phyloP scores from a whole-genome alignment of 2,329 filamentous ascomycete species.

The Stylonectria norvegica region DNA sequence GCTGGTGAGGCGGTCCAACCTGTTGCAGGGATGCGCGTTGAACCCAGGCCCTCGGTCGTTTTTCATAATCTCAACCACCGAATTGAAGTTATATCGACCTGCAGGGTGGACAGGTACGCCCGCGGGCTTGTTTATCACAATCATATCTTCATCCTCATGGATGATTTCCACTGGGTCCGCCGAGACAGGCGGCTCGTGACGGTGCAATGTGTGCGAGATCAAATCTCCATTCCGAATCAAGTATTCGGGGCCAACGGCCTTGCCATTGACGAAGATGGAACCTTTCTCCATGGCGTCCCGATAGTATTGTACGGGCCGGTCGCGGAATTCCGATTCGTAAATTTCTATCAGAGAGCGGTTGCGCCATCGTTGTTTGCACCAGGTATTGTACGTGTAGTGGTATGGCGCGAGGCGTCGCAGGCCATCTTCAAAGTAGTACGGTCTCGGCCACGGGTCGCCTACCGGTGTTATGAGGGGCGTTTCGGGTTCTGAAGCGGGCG shows the following conservation, averaged over 20 bases:
- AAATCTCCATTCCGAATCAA: constrained; percentile 84
- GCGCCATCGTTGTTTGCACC: constrained; percentile 91
- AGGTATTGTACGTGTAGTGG: constrained; percentile 91
- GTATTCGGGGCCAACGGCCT: constrained; percentile 63
- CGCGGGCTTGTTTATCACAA: constrained; percentile 95
- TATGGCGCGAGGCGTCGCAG: constrained; percentile 83
- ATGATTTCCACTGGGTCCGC: constrained; percentile 75
- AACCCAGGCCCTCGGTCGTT: constrained; percentile 61
- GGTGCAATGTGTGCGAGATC: constrained; percentile 88
- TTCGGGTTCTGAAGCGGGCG: constrained; percentile 17
- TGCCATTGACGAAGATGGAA: constrained; percentile 75
- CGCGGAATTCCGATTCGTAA: constrained; percentile 87
- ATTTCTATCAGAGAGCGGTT: constrained; percentile 78
- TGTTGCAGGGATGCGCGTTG: constrained; percentile 71
- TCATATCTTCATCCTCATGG: constrained; percentile 87
- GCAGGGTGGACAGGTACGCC: constrained; percentile 94
- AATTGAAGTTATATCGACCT: constrained; percentile 94
- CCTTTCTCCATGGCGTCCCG: constrained; percentile 77
- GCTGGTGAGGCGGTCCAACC: constrained; percentile 89
- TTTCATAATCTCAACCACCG: constrained; percentile 88
- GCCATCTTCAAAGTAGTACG: constrained; percentile 81
- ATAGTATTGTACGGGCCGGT: constrained; percentile 84
- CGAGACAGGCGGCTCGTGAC: constrained; percentile 92
- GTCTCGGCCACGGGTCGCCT: constrained; percentile 49
- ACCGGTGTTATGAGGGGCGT: constrained; percentile 32